Evolutionary conservation across 75 land plant genomes (phyloP), one percentile per base, ranked within the genome.

Genomic region (Azolla pinnata): DNA sequence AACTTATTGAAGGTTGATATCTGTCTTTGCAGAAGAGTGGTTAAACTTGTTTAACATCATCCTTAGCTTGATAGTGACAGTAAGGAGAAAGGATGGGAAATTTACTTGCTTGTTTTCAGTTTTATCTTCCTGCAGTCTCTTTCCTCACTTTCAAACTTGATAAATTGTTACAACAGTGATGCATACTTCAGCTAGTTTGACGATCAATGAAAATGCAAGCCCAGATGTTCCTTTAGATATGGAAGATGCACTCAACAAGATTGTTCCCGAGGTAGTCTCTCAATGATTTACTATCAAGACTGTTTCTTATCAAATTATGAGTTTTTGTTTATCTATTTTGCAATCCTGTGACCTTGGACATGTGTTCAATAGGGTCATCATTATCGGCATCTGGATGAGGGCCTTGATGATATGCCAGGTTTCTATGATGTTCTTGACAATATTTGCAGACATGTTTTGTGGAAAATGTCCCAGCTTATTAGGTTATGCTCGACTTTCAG

Each of bases 391-490:
- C 57, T 75, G 20, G 79, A 75, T 66, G 79, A 75, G 54, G 79
- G 79, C 18, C 59, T 52, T 31, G 79, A 75, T 51, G 79, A 75
- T 55, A 75, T 75, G 79, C 79, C 79, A 40, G 79, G 79, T 75
- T 25, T 51, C 49, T 4, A 4, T 38, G 7, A 38, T 7, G 14
- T 38, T 38, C 42, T 14, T 7, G 7, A 38, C 7, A 7, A 7
- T 7, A 38, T 38, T 38, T 38, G 30, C 7, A 38, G n/a, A 17
- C n/a, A 38, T 60, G 54, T 54, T 4, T 34, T 25, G 21, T 23
- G 10, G 35, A 9, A 57, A 14, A 31, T 23, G 18, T 26, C 5
- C 38, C 4, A 14, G 18, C 8, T 5, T 20, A 57, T 7, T 26
- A 24, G 24, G 18, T 16, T 33, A 25, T 28, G 33, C 71, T 63